Percentiles rank a stretch among this genome's conserved stretches.
Evolutionary conservation across 805 yeast genomes (phyloP).

Genomic region (Saccharomycodes ludwigii): DNA sequence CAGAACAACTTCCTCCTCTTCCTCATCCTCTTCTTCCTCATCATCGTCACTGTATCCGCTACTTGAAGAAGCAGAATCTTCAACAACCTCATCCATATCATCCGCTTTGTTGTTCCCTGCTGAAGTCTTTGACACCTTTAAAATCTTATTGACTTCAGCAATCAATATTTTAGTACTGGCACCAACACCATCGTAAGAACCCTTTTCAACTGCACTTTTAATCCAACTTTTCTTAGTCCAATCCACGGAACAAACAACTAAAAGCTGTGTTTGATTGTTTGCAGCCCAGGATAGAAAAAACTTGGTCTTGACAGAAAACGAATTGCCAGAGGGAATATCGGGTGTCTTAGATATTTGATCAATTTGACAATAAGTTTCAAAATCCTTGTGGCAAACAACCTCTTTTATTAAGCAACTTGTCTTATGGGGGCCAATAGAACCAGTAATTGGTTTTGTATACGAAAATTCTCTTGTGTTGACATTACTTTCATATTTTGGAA

Average conservation of each 20-base stretch:
- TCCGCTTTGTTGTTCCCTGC: too few species aligned
- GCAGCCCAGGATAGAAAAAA: conserved; percentile 52
- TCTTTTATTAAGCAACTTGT: conserved; percentile 57
- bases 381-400: conserved; percentile 39
- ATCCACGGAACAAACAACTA: conserved; percentile 42
- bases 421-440: conserved; percentile 67
- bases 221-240: conserved; percentile 77
- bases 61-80: conserved; percentile 9
- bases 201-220: conserved; percentile 63
- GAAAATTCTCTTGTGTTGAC: conserved; percentile 34
- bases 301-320: conserved; percentile 50
- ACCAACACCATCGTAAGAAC: conserved; percentile 60
- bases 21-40: conserved; percentile 10
- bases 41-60: conserved; percentile 8
- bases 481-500: conserved; percentile 27
- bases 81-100: conserved; percentile 5
- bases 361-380: conserved; percentile 34
- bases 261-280: conserved; percentile 39
- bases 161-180: conserved; percentile 39
- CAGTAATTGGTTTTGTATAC: conserved; percentile 52
- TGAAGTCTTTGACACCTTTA: conserved; percentile 9
- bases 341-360: conserved; percentile 56
- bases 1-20: conserved; percentile 11
- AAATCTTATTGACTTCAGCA: conserved; percentile 31
- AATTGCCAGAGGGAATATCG: conserved; percentile 71